phyloP scores from a whole-genome alignment of 306 rosid species.

The Glycine latifolia region DNA sequence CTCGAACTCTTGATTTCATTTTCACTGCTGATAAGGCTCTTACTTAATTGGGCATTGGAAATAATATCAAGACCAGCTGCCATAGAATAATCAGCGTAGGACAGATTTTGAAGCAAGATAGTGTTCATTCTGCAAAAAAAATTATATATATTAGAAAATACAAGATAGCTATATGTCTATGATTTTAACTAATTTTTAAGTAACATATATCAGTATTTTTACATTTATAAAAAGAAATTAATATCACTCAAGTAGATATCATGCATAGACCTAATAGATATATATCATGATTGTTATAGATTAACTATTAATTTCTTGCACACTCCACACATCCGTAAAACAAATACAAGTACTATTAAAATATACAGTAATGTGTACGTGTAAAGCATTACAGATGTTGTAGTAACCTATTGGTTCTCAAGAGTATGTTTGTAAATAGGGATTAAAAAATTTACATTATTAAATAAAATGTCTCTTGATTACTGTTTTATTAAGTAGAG shows the following conservation, averaged over 20 bases:
- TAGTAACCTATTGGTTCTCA: background rate
- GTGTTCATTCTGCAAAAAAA: background rate
- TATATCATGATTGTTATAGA: background rate
- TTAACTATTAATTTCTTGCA: background rate
- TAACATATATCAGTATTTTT: no score
- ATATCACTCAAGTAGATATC: background rate
- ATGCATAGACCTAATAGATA: background rate
- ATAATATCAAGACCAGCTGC: background rate
- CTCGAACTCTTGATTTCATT: background rate
- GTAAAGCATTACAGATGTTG: constrained; percentile 27
- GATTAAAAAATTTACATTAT: background rate
- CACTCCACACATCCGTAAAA: background rate
- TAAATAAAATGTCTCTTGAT: background rate
- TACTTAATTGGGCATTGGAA: background rate
- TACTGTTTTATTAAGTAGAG: background rate
- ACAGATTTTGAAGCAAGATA: constrained; percentile 1
- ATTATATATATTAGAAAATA: no score
- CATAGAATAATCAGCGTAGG: constrained; percentile 5
- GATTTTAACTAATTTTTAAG: no score
- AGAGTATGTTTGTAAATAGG: background rate
- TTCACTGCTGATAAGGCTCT: constrained; percentile 24
- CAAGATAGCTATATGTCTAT: no score
- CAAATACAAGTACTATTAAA: background rate
- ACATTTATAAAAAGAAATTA: no score
- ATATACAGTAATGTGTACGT: constrained; percentile 10